Evolutionary conservation across 768 basidiomycete species (phyloP), one percentile per base, ranked within the genome.

Genomic region (Amanita subjunquillea): DNA sequence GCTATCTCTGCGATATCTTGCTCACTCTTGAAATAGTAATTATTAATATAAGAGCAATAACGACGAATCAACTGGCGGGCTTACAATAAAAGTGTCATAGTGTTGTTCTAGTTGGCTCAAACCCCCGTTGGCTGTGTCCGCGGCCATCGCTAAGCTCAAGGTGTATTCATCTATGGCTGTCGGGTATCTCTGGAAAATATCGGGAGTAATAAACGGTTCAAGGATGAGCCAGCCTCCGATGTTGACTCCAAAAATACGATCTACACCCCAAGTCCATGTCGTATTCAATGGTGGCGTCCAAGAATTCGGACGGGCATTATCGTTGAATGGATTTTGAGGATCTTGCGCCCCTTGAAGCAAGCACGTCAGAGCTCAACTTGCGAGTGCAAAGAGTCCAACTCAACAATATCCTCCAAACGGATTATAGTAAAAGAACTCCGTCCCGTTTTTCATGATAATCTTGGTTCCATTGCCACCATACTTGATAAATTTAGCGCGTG

Each of bases 1-100:
- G 91, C 88, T 56, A 94, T 92, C 63, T 83, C 72, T 22, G 89
- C 90, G 52, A 92, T 82, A 67, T 93, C 90, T 63, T 86, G 71
- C 63, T 93, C 90, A 51, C 87, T 91, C 86, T 90, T 64, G 40
- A 48, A 25, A 29, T 38, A 29, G 36, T 17, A 53, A 55, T n/a
- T 20, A 43, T 45, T 23, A 52, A 37, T 20, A 15, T 17, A 36
- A 9, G 36, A 36, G 22, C 48, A 25, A 50, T 34, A 15, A 15
- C 38, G 23, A 3, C 23, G n/a, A 54, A 20, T 4, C 41, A n/a
- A 40, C 15, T n/a, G 17, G 20, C 30, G 15, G 30, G 72, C 84
- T 63, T 62, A 88, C 84, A 58, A 93, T 82, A 67, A 91, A 93
- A 3, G 86, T 89, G 54, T 76, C 71, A 63, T 92, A 93, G 67